These are phyloP conservation scores for Datura wrightii DNA, from an alignment of 257 asterid genomes.

Conservation along the genomic window DNA sequence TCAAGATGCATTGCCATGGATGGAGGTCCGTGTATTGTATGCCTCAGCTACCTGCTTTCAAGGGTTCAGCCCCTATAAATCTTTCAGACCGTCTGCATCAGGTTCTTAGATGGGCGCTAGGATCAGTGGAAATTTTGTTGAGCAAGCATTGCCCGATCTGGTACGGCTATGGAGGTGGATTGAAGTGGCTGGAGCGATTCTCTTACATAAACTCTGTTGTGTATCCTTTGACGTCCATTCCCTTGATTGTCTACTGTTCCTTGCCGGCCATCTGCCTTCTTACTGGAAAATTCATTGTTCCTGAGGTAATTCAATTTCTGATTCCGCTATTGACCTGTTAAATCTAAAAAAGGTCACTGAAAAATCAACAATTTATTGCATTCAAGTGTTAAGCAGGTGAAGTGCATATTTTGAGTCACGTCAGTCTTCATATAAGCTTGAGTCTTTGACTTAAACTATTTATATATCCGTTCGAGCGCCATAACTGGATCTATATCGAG, in stretches of 20 bases:
- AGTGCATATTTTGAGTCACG: not conserved
- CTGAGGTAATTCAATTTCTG: conserved; percentile 62
- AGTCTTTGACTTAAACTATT: not conserved
- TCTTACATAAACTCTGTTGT: conserved; percentile 89
- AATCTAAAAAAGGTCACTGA: not conserved
- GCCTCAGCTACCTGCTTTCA: conserved; percentile 81
- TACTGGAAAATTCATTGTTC: conserved; percentile 88
- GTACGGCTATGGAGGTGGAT: conserved; percentile 95
- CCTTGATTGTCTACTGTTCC: conserved; percentile 83
- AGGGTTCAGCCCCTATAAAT: conserved; percentile 90
- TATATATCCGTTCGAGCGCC: not conserved
- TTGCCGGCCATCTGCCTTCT: conserved; percentile 95
- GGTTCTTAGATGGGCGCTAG: conserved; percentile 97
- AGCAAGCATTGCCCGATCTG: conserved; percentile 94
- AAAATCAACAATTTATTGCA: not conserved
- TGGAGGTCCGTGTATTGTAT: conserved; percentile 97
- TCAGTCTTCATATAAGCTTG: not conserved
- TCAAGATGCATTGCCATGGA: conserved; percentile 93
- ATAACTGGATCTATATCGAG: conserved; percentile 14
- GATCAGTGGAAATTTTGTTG: conserved; percentile 88
- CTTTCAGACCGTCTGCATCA: conserved; percentile 96
- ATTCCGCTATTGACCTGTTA: not conserved
- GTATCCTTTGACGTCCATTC: conserved; percentile 94
- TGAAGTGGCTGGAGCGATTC: conserved; percentile 76
- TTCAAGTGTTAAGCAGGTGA: not conserved